These are phyloP conservation scores for Pythium aphanidermatum DNA, from an alignment of 352 stramenopile genomes.

Conservation along the genomic window DNA sequence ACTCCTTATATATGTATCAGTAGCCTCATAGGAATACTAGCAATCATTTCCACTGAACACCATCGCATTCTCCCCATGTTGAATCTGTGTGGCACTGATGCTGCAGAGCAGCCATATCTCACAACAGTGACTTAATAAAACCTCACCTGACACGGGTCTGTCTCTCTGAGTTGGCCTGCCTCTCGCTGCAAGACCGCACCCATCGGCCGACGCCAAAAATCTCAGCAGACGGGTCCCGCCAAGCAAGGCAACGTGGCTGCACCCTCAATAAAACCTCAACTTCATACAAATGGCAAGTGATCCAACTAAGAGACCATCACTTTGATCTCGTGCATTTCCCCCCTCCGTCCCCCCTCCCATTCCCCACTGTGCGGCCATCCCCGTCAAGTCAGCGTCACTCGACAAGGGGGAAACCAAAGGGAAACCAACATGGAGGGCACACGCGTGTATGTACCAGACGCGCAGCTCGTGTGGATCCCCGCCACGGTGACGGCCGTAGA, in stretches of 20 bases:
- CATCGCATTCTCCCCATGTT: too few species aligned
- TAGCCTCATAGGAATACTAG: too few species aligned
- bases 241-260: neutral
- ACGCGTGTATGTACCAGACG: constrained; percentile 78
- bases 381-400: constrained; percentile 20
- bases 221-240: too few species aligned
- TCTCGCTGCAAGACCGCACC: neutral
- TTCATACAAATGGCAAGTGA: constrained; percentile 12
- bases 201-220: too few species aligned
- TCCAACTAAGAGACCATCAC: constrained; percentile 14
- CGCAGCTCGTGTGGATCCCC: constrained; percentile 73
- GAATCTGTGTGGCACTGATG: too few species aligned
- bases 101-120: neutral
- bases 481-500: constrained; percentile 71
- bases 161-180: constrained; percentile 3
- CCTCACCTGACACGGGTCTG: neutral
- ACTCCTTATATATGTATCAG: neutral
- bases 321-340: constrained; percentile 8
- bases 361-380: constrained; percentile 1
- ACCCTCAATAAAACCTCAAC: constrained; percentile 11
- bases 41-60: too few species aligned
- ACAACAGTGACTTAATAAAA: constrained; percentile 4
- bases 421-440: constrained; percentile 66
- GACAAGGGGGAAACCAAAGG: neutral
- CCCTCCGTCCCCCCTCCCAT: constrained; percentile 8